Conservation (phyloP, 495 filamentous ascomycete genomes). For the Penicilliopsis zonata region DNA sequence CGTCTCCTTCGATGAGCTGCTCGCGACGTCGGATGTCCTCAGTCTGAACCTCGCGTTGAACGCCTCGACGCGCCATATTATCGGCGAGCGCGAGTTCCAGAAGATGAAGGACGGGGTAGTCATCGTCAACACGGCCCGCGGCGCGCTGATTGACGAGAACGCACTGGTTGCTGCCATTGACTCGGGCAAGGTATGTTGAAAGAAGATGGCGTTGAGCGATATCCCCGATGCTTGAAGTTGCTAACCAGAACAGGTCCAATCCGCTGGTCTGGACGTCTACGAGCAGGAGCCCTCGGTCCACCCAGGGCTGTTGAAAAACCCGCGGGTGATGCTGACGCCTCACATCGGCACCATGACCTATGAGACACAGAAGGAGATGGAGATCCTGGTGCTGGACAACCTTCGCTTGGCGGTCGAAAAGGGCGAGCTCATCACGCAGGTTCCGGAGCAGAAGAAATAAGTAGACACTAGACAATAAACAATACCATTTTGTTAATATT, state of each 20-base stretch:
- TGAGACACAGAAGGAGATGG: constrained; percentile 66
- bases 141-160: constrained; percentile 66
- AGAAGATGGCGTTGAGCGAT: constrained; percentile 7
- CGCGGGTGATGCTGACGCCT: constrained; percentile 60
- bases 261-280: constrained; percentile 65
- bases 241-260: constrained; percentile 25
- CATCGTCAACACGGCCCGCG: constrained; percentile 74
- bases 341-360: constrained; percentile 67
- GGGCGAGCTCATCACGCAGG: constrained; percentile 54
- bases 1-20: constrained; percentile 56
- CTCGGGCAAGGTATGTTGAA: constrained; percentile 53
- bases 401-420: constrained; percentile 49
- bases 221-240: background rate
- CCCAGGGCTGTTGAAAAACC: constrained; percentile 54
- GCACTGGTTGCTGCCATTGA: constrained; percentile 60
- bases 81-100: constrained; percentile 49
- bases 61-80: constrained; percentile 53
- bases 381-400: constrained; percentile 60
- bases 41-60: constrained; percentile 68
- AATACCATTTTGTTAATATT: too few relatives aligned
- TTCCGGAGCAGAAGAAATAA: constrained; percentile 55
- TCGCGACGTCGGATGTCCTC: constrained; percentile 58
- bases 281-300: constrained; percentile 69
- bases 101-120: constrained; percentile 71
- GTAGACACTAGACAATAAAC: too few relatives aligned